phyloP scores from a whole-genome alignment of 371 early-diverging fungal genomes.

The Dichotomocladium elegans region DNA sequence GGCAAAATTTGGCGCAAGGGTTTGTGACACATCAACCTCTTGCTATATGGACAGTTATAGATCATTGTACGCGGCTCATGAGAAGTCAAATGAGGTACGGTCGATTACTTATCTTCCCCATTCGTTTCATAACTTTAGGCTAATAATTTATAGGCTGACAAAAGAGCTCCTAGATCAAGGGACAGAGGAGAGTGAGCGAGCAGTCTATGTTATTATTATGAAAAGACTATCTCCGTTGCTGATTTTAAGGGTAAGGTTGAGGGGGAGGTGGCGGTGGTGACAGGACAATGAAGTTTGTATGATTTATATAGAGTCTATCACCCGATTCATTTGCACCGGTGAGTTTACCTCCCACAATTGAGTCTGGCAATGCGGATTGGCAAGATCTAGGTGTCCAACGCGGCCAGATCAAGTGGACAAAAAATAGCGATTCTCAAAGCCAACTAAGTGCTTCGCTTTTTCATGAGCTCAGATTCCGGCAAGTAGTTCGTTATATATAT shows the following conservation, averaged over 20 bases:
- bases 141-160: background rate
- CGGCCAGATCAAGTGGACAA: background rate
- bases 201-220: background rate
- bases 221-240: conserved; percentile 1
- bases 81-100: conserved; percentile 10
- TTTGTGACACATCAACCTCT: background rate
- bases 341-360: background rate
- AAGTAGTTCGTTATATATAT: background rate
- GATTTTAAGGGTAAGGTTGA: background rate
- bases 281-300: background rate
- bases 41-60: background rate
- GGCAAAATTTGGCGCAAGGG: background rate
- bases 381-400: background rate
- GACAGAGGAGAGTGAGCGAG: conserved; percentile 1
- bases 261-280: background rate
- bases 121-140: background rate
- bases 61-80: conserved; percentile 9
- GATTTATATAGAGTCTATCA: background rate
- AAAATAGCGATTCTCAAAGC: background rate
- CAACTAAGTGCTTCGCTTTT: background rate
- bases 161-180: background rate
- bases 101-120: background rate
- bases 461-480: background rate
- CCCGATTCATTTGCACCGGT: background rate
- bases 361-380: background rate